These are phyloP conservation scores for Posidonia australis DNA, from an alignment of 106 monocot genomes.

Conservation along the genomic window DNA sequence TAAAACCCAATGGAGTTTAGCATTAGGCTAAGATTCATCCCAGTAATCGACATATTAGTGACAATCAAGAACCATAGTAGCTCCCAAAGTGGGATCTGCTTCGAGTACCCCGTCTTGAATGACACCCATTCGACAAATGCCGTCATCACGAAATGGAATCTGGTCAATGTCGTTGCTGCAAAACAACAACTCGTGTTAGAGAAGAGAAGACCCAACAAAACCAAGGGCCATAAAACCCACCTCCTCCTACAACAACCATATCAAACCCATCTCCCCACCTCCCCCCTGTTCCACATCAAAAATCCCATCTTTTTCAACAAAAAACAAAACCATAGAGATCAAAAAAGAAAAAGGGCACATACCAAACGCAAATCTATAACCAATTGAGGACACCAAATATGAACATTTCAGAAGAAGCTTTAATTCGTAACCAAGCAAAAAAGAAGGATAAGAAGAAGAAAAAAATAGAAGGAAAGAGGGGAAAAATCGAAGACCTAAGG, in stretches of 20 bases:
- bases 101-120: conserved; percentile 52
- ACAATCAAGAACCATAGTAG: conserved; percentile 89
- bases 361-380: conserved; percentile 83
- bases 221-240: neutral
- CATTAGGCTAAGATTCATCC: conserved; percentile 97
- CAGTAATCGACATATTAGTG: conserved; percentile 84
- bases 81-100: conserved; percentile 86
- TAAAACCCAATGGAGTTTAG: conserved; percentile 93
- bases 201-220: neutral
- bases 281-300: neutral
- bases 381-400: conserved; percentile 73
- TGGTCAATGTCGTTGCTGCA: conserved; percentile 86
- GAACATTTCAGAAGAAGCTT: too few relatives aligned
- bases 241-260: neutral
- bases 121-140: conserved; percentile 76
- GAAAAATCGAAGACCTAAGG: too few relatives aligned
- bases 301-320: neutral
- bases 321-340: neutral
- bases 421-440: too few relatives aligned
- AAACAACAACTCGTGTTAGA: neutral
- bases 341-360: neutral
- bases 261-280: neutral
- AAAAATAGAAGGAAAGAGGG: too few relatives aligned
- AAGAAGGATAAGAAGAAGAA: too few relatives aligned
- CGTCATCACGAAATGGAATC: conserved; percentile 75